Evolutionary conservation across 257 asterid species (phyloP).

Genomic region (Prunella vulgaris): DNA sequence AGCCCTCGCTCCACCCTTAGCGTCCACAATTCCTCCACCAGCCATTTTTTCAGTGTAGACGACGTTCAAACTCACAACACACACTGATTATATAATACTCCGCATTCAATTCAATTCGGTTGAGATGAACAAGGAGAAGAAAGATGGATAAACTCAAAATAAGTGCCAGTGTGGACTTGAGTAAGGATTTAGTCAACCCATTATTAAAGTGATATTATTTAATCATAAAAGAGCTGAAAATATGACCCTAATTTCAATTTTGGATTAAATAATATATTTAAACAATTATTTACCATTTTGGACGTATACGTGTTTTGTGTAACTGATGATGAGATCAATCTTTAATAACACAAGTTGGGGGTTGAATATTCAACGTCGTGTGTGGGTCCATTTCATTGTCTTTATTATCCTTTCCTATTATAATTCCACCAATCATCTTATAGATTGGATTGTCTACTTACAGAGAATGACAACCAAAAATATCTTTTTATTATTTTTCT

Average conservation of each 20-base stretch:
- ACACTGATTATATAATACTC: not conserved
- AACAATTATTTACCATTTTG: not conserved
- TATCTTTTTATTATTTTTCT: too few relatives aligned
- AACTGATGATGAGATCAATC: too few relatives aligned
- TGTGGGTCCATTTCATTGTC: not conserved
- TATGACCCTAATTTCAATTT: too few relatives aligned
- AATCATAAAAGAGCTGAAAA: too few relatives aligned
- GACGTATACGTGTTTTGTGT: not conserved
- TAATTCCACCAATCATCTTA: not conserved
- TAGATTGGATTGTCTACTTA: too few relatives aligned
- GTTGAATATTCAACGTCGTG: not conserved
- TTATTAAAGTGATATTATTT: too few relatives aligned
- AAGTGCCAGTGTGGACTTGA: not conserved
- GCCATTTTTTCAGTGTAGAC: constrained; percentile 50
- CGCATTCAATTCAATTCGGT: too few relatives aligned
- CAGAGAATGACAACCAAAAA: too few relatives aligned
- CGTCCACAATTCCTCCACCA: constrained; percentile 50
- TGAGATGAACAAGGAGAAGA: too few relatives aligned
- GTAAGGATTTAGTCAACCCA: not conserved
- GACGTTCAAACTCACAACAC: too few relatives aligned
- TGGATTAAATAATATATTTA: too few relatives aligned
- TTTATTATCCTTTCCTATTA: not conserved
- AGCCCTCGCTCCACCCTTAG: constrained; percentile 49
- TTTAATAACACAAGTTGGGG: not conserved
- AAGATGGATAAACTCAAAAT: not conserved